phyloP scores from a whole-genome alignment of 805 yeast species.

The Tetrapisispora iriomotensis region DNA sequence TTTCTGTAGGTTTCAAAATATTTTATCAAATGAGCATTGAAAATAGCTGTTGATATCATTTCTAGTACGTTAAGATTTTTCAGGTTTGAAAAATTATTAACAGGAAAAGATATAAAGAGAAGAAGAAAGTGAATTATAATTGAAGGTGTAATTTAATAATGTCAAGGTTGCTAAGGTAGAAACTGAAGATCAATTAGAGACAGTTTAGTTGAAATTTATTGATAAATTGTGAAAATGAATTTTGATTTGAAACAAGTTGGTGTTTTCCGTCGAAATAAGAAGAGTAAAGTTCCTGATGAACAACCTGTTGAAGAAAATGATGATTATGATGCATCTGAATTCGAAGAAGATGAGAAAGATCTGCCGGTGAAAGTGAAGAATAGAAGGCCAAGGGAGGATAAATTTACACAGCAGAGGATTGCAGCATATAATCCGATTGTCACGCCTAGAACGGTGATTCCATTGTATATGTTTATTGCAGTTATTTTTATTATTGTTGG shows the following conservation, averaged over 20 bases:
- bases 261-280: conserved; percentile 16
- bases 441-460: conserved; percentile 83
- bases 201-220: too few species aligned
- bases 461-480: conserved; percentile 63
- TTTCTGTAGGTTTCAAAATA: too few species aligned
- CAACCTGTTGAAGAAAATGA: conserved; percentile 19
- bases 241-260: conserved; percentile 25
- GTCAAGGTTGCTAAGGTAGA: too few species aligned
- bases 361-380: conserved; percentile 35
- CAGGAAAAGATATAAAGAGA: too few species aligned
- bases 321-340: conserved; percentile 29
- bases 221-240: conserved; percentile 2
- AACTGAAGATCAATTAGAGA: too few species aligned
- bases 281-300: conserved; percentile 4
- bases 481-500: conserved; percentile 87
- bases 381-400: conserved; percentile 63
- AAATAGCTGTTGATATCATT: too few species aligned
- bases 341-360: conserved; percentile 32
- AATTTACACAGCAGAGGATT: conserved; percentile 59
- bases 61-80: too few species aligned
- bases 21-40: too few species aligned
- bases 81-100: too few species aligned
- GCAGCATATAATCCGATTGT: conserved; percentile 66
- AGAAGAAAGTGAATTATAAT: too few species aligned
- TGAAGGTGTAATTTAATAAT: too few species aligned